Evolutionary conservation across 371 early-diverging fungal species (phyloP), one percentile per base, ranked within the genome.

Genomic region (Gilbertella persicaria): DNA sequence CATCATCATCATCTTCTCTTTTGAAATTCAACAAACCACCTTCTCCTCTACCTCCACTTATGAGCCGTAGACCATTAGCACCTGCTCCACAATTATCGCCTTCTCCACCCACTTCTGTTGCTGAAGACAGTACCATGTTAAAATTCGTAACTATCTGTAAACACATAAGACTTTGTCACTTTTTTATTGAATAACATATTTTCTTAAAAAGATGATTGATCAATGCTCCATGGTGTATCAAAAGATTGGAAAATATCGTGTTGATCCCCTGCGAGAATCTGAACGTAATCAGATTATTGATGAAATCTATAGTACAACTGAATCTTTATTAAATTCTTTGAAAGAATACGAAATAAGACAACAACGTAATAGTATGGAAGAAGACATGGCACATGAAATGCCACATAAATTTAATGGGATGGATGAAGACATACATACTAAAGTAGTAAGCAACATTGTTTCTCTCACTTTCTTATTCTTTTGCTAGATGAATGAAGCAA

Each of bases 241-340:
- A 13, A 35, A 36, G 20, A 46, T 63, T 14, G 53, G 58, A n/a
- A 53, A 50, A 50, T 63, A 63, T 45, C 55, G 58, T 23, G 36
- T 35, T 5, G 58, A 58, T 46, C 54, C 64, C 16, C n/a, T 63
- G 10, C 49, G 49, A 23, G 64, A 63, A 42, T 25, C 54, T 28
- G 58, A 58, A 37, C 40, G 64, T 50, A 43, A 35, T 17, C 17
- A 45, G n/a, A 54, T 63, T 17, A 46, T 63, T n/a, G 58, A 63
- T 46, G 33, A 54, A 39, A 53, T 63, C 1, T 63, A 47, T 25
- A 33, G 20, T 14, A 58, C 58, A 10, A 50, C 64, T 3, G 47
- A 50, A 12, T 25, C n/a, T 0, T 45, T 63, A 51, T 20, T 63
- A 2, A n/a, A 41, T 10, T 53, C 55, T 13, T 23, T 51, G 23